Evolutionary conservation across 2,329 filamentous ascomycete species (phyloP).

Genomic region (Pseudogymnoascus sp.): DNA sequence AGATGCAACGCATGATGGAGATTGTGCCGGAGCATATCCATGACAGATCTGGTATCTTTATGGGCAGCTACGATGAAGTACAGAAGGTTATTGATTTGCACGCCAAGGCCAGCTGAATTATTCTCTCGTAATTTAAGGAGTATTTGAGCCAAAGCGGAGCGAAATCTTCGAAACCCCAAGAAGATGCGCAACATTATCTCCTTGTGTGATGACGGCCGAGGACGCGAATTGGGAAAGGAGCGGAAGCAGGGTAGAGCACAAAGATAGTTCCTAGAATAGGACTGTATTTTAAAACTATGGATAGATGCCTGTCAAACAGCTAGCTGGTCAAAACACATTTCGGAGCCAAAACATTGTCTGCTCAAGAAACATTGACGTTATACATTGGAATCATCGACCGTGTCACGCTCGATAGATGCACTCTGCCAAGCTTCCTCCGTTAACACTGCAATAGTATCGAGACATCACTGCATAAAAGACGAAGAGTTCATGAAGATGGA

Average conservation of each 20-base stretch:
- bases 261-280: slow-evolving; percentile 5
- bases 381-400: not conserved
- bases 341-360: not conserved
- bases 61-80: slow-evolving; percentile 90
- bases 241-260: not conserved
- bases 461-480: not conserved
- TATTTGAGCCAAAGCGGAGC: not conserved
- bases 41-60: slow-evolving; percentile 89
- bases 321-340: not conserved
- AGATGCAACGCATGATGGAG: slow-evolving; percentile 84
- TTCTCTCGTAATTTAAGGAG: not conserved
- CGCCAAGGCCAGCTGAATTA: not conserved
- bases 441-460: not conserved
- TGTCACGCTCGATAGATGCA: not conserved
- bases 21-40: slow-evolving; percentile 89
- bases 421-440: not conserved
- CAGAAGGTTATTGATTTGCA: slow-evolving; percentile 67
- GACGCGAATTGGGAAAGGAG: not conserved
- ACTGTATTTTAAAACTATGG: slow-evolving; percentile 1
- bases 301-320: slow-evolving; percentile 3
- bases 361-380: not conserved
- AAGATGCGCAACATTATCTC: not conserved
- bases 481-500: not conserved
- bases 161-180: not conserved
- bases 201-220: not conserved